Evolutionary conservation across 768 basidiomycete genomes (phyloP).

Genomic region (Tricholoma bakamatsutake): DNA sequence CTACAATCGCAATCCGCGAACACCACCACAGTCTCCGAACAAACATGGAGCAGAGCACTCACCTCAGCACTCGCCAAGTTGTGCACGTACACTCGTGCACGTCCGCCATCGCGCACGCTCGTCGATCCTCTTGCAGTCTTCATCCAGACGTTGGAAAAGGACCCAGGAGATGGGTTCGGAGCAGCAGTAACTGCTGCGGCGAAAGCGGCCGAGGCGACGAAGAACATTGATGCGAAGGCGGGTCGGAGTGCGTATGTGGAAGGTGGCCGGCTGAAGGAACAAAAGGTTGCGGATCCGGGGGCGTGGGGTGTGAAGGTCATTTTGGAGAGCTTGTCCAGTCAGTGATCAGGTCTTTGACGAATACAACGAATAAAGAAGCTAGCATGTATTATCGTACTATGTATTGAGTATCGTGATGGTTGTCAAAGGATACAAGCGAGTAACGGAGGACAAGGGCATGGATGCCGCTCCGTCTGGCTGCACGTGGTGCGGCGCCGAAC

Average conservation of each 20-base stretch:
- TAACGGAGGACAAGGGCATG: too few species aligned
- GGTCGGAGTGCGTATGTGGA: slow-evolving; percentile 88
- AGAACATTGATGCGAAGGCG: slow-evolving; percentile 73
- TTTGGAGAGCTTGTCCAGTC: slow-evolving; percentile 43
- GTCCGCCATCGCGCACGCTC: slow-evolving; percentile 85
- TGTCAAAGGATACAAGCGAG: too few species aligned
- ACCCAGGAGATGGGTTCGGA: slow-evolving; percentile 28
- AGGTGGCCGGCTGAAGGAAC: slow-evolving; percentile 51
- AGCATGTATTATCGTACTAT: too few species aligned
- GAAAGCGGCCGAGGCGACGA: slow-evolving; percentile 69
- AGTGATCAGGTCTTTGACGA: not conserved
- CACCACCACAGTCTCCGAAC: slow-evolving; percentile 34
- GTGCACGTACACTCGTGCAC: slow-evolving; percentile 82
- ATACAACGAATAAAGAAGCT: not conserved
- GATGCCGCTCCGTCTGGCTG: not conserved
- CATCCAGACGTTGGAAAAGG: slow-evolving; percentile 36
- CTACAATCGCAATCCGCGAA: slow-evolving; percentile 37
- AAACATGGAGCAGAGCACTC: slow-evolving; percentile 60
- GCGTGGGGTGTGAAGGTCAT: slow-evolving; percentile 86
- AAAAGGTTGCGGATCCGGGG: slow-evolving; percentile 77
- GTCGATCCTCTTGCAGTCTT: slow-evolving; percentile 90
- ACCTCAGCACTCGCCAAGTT: slow-evolving; percentile 51
- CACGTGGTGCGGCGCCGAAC: not conserved
- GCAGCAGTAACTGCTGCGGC: slow-evolving; percentile 55
- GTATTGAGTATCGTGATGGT: too few species aligned